Base-by-base conservation (phyloP, 108 stramenopile species). In the Fragilariopsis cylindrus region DNA sequence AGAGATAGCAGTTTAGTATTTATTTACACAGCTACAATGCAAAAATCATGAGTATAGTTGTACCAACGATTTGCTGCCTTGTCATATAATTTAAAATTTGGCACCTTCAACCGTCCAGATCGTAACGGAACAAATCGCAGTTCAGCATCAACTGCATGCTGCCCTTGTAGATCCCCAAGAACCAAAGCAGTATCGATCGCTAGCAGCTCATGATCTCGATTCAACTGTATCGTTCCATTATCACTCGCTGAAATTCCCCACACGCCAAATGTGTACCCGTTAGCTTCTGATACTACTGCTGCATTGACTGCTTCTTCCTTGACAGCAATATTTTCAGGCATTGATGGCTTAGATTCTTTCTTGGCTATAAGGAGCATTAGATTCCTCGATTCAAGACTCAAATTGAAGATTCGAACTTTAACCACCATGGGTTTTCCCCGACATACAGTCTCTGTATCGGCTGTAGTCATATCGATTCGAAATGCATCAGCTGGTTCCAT, bases 401-500 rank as follows among this genome's bases (percentile, higher is more conserved):
- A 62, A 72, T 95, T 95, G 39, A 88, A 80, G 7, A 95, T 88
- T 21, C 83, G 80, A 3, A 95, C 76, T 4, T 74, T 73, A 4
- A 95, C 81, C 44, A 83, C 78, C 55, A 92, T 66, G 6, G 88
- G 89, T 48, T 85, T 84, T 4, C 93, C 93, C 39, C 90, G 80
- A 4, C 69, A 57, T 52, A 85, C 87, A 12, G 71, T 73, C 15
- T 71, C 39, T 2, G 72, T 40, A 15, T 76, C 43, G 12, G 82
- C 40, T n/a, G 77, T 84, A 13, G 43, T 45, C 77, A 95, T 82
- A 60, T 86, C 82, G 7, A 95, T 77, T 18, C 85, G 82, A 69
- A 95, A 92, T 30, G 91, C 90, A 73, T 95, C 93, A 8, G 85
- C 81, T 45, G 90, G 88, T 81, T 89, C 91, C 0, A 90, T 80